Percentiles rank a stretch among this genome's conserved stretches.
phyloP scores from a whole-genome alignment of 2,329 filamentous ascomycete genomes.

The Fusarium pseudograminearum region DNA sequence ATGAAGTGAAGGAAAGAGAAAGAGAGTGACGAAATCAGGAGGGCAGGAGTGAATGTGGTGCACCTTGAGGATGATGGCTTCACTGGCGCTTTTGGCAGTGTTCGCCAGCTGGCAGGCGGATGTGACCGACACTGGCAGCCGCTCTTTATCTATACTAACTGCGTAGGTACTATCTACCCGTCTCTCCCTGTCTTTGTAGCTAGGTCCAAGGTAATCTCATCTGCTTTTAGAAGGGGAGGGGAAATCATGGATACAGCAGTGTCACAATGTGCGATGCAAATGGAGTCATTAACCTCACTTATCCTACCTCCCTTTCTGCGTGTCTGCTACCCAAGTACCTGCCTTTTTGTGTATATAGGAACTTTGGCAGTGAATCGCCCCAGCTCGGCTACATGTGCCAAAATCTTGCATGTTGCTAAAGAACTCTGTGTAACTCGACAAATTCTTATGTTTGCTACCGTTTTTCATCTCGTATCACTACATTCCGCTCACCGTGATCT shows the following conservation, averaged over 20 bases:
- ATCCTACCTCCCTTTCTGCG: neutral
- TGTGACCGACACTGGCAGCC: constrained; percentile 20
- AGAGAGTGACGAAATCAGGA: constrained; percentile 6
- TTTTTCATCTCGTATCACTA: neutral
- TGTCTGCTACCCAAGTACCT: constrained; percentile 7
- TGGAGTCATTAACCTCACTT: constrained; percentile 19
- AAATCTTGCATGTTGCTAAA: neutral
- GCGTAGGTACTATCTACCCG: no score
- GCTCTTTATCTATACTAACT: neutral
- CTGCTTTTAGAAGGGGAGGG: neutral
- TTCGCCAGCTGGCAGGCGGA: constrained; percentile 36
- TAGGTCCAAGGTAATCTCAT: no score
- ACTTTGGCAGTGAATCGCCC: constrained; percentile 3
- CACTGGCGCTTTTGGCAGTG: constrained; percentile 31
- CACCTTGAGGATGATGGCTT: constrained; percentile 28
- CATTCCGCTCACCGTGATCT: neutral
- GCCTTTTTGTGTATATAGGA: neutral
- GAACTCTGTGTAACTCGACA: constrained; percentile 6
- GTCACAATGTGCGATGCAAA: constrained; percentile 40
- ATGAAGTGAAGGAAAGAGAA: neutral
- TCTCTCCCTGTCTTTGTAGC: neutral
- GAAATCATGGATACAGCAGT: constrained; percentile 31
- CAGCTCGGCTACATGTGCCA: constrained; percentile 4
- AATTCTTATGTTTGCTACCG: constrained; percentile 3
- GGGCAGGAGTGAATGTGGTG: constrained; percentile 28